Base-by-base conservation (phyloP, 1,139 yeast species). In the Saccharomyces hybrid region DNA sequence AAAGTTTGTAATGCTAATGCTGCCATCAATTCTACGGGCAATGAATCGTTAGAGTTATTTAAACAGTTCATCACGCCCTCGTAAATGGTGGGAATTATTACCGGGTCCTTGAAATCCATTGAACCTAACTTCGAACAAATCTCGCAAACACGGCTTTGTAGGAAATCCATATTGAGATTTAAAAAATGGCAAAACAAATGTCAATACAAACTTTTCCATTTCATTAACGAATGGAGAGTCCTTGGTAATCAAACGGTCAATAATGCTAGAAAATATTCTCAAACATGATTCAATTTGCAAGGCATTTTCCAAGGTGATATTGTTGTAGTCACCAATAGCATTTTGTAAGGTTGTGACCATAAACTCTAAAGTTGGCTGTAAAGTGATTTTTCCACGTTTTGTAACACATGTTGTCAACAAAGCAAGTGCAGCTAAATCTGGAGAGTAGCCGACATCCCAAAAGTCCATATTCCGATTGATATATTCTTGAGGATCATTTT, bases 401-500 rank as follows among this genome's bases (percentile, higher is more conserved):
- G 81, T 80, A 7, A 86, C 86, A 28, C 90, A 71, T 1, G 91
- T 83, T 24, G 78, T 80, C 56, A 86, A 72, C 53, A 86, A 73
- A 2, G 83, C 79, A 56, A 82, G 72, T 1, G 89, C 86, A 2
- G 90, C 88, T 51, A 79, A 73, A 66, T 85, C 89, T n/a, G 89
- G 86, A 12, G 84, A 76, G 56, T 78, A 74, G 55, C 79, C 84
- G 54, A 82, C 86, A 54, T 73, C 75, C 68, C 80, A 80, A 38
- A 81, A 73, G 67, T 89, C 96, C 65, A 89, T 78, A 56, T 83
- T 82, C 61, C 86, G 78, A 70, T 88, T 91, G 59, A 93, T 87
- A 68, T 90, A 93, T 69, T 91, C 97, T 56, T 82, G 87, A 5
- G 98, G 98, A 66, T 93, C 98, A 58, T 80, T 82, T 59, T 90